Conservation (phyloP, 2,329 filamentous ascomycete species). For the Stagonosporopsis chrysanthemi region DNA sequence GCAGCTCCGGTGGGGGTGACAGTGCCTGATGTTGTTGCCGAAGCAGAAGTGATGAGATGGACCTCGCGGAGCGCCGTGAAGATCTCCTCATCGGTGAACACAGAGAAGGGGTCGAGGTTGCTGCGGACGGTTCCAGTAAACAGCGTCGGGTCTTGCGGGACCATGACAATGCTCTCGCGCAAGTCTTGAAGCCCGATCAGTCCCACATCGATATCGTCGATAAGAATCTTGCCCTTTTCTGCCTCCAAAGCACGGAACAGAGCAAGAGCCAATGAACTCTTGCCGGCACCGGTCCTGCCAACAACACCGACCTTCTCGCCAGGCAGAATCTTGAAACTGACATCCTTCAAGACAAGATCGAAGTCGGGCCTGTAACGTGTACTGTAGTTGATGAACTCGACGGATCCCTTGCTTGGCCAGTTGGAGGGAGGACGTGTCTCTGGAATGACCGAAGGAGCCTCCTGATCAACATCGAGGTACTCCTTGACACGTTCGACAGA, state of each 20-base stretch:
- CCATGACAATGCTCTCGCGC: slow-evolving; percentile 93
- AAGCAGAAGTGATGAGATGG: slow-evolving; percentile 72
- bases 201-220: slow-evolving; percentile 91
- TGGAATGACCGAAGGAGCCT: slow-evolving; percentile 79
- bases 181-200: slow-evolving; percentile 91
- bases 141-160: slow-evolving; percentile 94
- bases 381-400: slow-evolving; percentile 88
- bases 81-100: slow-evolving; percentile 89
- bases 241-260: slow-evolving; percentile 94
- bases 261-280: slow-evolving; percentile 91
- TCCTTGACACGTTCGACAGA: slow-evolving; percentile 97
- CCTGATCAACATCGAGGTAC: slow-evolving; percentile 94
- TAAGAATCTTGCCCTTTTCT: slow-evolving; percentile 84
- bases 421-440: slow-evolving; percentile 77
- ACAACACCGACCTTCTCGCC: slow-evolving; percentile 96
- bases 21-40: slow-evolving; percentile 47
- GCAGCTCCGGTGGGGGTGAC: slow-evolving; percentile 30
- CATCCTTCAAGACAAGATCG: slow-evolving; percentile 81
- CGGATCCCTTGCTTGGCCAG: slow-evolving; percentile 86
- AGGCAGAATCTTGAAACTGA: slow-evolving; percentile 85
- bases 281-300: slow-evolving; percentile 92
- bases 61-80: slow-evolving; percentile 87
- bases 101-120: slow-evolving; percentile 90
- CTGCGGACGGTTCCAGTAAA: slow-evolving; percentile 91
- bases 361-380: slow-evolving; percentile 89